Evolutionary conservation across 116 monocot genomes (phyloP).

Genomic region (Phalaenopsis hybrid): DNA sequence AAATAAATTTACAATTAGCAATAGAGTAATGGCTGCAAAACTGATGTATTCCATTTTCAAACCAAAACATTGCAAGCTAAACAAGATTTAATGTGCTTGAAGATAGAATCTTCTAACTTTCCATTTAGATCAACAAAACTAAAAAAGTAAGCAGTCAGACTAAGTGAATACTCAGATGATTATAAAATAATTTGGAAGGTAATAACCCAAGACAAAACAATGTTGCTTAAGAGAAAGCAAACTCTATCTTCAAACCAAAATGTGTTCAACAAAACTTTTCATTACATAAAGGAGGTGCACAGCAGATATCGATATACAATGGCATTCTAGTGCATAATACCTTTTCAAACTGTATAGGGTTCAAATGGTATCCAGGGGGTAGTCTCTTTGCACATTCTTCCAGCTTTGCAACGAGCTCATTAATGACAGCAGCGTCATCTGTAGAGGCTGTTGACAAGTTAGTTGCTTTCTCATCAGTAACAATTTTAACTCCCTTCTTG

Average conservation of each 20-base stretch:
- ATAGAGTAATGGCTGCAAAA: neutral
- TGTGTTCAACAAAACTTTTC: neutral
- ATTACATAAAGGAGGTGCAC: neutral
- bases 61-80: neutral
- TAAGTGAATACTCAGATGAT: too few species aligned
- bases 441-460: constrained; percentile 30
- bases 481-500: constrained; percentile 39
- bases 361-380: constrained; percentile 34
- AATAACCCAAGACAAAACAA: too few species aligned
- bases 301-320: neutral
- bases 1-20: neutral
- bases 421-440: constrained; percentile 46
- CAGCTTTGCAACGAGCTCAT: constrained; percentile 41
- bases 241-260: neutral
- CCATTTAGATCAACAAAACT: too few species aligned
- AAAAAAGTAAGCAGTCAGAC: too few species aligned
- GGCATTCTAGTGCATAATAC: constrained; percentile 12
- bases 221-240: too few species aligned
- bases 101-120: too few species aligned
- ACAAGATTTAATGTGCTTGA: neutral
- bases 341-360: constrained; percentile 45
- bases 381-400: constrained; percentile 37
- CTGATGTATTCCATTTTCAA: neutral
- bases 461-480: constrained; percentile 44
- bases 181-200: too few species aligned